Percentiles rank a stretch among this genome's conserved stretches.
These are phyloP conservation scores for Candida railenensis DNA, from an alignment of 805 yeast species.

Conservation along the genomic window DNA sequence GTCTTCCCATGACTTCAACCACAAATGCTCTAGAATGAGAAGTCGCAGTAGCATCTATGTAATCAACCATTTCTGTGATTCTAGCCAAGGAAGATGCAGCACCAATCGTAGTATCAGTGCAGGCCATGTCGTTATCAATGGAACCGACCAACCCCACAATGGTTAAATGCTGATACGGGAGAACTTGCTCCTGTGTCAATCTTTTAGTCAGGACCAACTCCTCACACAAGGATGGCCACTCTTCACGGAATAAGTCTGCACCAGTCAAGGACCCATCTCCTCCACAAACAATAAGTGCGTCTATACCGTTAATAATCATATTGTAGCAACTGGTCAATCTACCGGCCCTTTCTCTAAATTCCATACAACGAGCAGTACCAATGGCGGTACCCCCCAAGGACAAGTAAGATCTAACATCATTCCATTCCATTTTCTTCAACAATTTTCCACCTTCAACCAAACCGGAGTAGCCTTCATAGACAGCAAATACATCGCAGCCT, in stretches of 20 bases:
- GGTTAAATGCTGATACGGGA: conserved; percentile 54
- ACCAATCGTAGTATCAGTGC: conserved; percentile 82
- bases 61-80: conserved; percentile 73
- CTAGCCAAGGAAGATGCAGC: conserved; percentile 76
- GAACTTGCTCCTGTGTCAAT: conserved; percentile 47
- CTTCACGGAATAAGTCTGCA: conserved; percentile 72
- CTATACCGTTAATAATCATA: conserved; percentile 69
- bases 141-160: conserved; percentile 79
- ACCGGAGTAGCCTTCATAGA: conserved; percentile 76
- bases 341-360: conserved; percentile 65
- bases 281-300: conserved; percentile 77
- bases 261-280: conserved; percentile 86
- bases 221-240: conserved; percentile 70
- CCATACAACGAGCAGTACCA: conserved; percentile 75
- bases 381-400: conserved; percentile 74
- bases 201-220: conserved; percentile 50
- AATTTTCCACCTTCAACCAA: conserved; percentile 63
- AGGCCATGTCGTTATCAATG: conserved; percentile 83
- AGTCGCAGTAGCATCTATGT: conserved; percentile 80
- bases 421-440: conserved; percentile 67
- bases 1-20: conserved; percentile 87
- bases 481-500: conserved; percentile 66
- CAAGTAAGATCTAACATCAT: conserved; percentile 69
- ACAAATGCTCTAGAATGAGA: conserved; percentile 84
- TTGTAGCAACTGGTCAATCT: conserved; percentile 63